These are phyloP conservation scores for Colletotrichum australisinense DNA, from an alignment of 2,329 filamentous ascomycete genomes.

Conservation along the genomic window DNA sequence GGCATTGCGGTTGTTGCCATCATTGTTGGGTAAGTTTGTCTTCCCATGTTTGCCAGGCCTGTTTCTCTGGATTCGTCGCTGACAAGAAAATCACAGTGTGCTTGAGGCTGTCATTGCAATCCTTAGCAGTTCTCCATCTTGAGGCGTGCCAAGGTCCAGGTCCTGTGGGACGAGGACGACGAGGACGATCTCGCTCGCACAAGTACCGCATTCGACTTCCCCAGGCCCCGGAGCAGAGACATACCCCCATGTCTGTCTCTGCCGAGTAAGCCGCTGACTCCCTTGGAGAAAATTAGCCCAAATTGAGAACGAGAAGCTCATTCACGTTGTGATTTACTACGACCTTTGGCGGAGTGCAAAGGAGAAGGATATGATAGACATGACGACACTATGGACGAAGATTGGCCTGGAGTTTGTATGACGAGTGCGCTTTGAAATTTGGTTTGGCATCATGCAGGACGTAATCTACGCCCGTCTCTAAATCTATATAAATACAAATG, in stretches of 20 bases:
- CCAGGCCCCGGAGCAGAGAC: constrained; percentile 19
- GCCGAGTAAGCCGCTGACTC: neutral
- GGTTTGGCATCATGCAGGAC: neutral
- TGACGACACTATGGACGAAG: neutral
- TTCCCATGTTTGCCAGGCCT: too few species aligned
- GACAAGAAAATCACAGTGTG: neutral
- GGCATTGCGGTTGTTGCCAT: neutral
- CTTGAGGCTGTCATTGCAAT: constrained; percentile 20
- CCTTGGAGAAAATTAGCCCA: too few species aligned
- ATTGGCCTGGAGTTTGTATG: neutral
- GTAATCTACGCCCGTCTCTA: neutral
- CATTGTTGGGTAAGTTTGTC: constrained; percentile 10
- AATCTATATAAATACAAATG: neutral
- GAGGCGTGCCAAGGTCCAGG: constrained; percentile 22
- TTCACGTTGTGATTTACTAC: too few species aligned
- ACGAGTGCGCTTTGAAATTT: neutral
- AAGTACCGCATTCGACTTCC: constrained; percentile 33
- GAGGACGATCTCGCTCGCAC: constrained; percentile 17
- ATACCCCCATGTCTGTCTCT: constrained; percentile 14
- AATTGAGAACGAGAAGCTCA: neutral
- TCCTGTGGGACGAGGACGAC: constrained; percentile 18
- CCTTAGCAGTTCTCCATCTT: constrained; percentile 19
- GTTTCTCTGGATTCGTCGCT: neutral
- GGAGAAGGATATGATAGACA: too few species aligned
- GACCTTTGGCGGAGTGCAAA: neutral